Percentiles rank a stretch among this genome's conserved stretches.
phyloP scores from a whole-genome alignment of 2,329 filamentous ascomycete genomes.

The Aspergillus candidus region DNA sequence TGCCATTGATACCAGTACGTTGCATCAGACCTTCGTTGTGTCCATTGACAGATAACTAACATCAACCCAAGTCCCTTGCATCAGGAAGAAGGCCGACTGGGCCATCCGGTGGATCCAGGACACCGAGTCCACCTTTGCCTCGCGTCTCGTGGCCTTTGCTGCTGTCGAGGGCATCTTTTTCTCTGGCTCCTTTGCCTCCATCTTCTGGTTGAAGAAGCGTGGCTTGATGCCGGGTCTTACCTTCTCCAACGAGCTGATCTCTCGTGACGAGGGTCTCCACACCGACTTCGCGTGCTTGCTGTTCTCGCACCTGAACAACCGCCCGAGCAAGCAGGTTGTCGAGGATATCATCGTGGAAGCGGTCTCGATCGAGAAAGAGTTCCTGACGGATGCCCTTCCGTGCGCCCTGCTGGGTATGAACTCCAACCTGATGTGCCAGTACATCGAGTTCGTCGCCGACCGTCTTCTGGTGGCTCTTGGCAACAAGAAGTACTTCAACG shows the following conservation, averaged over 20 bases:
- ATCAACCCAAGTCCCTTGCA: constrained; percentile 67
- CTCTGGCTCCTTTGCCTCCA: constrained; percentile 94
- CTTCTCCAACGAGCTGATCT: constrained; percentile 99
- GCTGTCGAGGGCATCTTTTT: constrained; percentile 99
- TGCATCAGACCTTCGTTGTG: neutral
- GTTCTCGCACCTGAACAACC: constrained; percentile 94
- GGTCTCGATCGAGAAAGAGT: constrained; percentile 93
- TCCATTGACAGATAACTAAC: constrained; percentile 21
- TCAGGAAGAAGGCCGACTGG: constrained; percentile 98
- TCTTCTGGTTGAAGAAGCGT: constrained; percentile 99
- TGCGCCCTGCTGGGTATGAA: constrained; percentile 97
- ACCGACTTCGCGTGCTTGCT: constrained; percentile 97
- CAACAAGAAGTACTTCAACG: constrained; percentile 89
- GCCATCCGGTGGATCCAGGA: constrained; percentile 92
- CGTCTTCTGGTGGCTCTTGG: constrained; percentile 87
- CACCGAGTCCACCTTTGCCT: constrained; percentile 87
- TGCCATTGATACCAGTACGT: constrained; percentile 91
- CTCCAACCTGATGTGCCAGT: constrained; percentile 94
- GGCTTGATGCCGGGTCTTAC: constrained; percentile 97
- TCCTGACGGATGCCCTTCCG: constrained; percentile 90
- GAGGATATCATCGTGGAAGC: constrained; percentile 89
- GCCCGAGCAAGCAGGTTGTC: constrained; percentile 74
- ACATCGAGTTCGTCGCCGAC: constrained; percentile 99
- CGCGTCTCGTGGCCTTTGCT: constrained; percentile 92
- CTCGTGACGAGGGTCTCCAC: constrained; percentile 97